Evolutionary conservation across 495 filamentous ascomycete species (phyloP), one percentile per base, ranked within the genome.

Genomic region (Talaromyces thailandensis): DNA sequence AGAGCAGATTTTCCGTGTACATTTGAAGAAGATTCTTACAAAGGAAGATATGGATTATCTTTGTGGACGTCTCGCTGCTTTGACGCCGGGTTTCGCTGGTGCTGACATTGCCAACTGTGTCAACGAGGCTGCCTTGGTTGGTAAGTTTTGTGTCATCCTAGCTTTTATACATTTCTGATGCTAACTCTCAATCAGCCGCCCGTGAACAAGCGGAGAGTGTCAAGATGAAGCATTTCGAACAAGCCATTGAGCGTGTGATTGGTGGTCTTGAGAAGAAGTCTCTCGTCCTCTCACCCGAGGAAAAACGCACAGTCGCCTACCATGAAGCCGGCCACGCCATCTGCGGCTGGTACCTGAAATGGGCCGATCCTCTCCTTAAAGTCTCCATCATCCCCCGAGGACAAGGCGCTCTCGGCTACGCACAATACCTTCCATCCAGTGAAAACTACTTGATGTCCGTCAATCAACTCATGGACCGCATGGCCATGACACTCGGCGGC

Each of bases 311-410:
- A 0, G 93, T 98, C 32, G 95, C 94, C 23, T 98, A 98, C 74
- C 94, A 98, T 77, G 94, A 98, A 79, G 94, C 94, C 60, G 94
- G 94, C 59, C 94, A 98, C 72, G 94, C 94, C 64, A 92, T 98
- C 72, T 98, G 95, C 76, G 94, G 94, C 63, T 98, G 94, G 94
- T 98, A 88, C 80, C 90, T 98, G 81, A 86, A 88, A 76, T 94
- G 90, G 74, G 94, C 94, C 21, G 95, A 98, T 67, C 94, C 94
- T 16, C 84, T 98, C 8, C 90, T 98, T 61, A 98, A 98, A 80
- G 94, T 98, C 57, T 95, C 91, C 61, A 98, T 98, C 75, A 98
- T 98, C 69, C 94, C 94, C 14, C 92, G 94, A 71, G 93, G 93
- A 64, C 88, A 92, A 71, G 94, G 92, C 56, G 91, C 92, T 23